Evolutionary conservation across 2,329 filamentous ascomycete genomes (phyloP).

Genomic region (Aspergillus ruber): DNA sequence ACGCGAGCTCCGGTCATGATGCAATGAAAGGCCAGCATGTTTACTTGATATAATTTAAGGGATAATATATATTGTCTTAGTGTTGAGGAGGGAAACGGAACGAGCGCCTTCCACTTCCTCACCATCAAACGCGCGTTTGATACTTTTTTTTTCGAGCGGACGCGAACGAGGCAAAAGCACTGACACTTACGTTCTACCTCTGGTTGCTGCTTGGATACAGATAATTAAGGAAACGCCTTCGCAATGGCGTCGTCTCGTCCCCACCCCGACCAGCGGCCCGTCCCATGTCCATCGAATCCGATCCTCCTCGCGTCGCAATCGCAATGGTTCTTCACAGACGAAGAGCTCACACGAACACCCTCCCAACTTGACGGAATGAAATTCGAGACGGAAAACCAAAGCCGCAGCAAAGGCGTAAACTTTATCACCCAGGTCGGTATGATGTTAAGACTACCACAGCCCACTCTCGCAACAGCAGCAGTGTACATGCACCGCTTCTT

Average conservation of each 20-base stretch:
- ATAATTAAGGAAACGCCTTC: slow-evolving; percentile 19
- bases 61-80: not conserved
- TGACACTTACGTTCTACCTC: not conserved
- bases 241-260: slow-evolving; percentile 13
- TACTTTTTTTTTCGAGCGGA: not conserved
- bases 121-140: not conserved
- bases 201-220: not conserved
- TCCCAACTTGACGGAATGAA: slow-evolving; percentile 77
- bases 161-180: not conserved
- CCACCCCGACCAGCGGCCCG: slow-evolving; percentile 17
- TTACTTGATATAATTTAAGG: slow-evolving; percentile 9
- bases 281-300: slow-evolving; percentile 37
- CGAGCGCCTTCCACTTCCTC: not conserved
- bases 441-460: slow-evolving; percentile 83
- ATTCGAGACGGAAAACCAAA: slow-evolving; percentile 68
- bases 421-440: slow-evolving; percentile 95
- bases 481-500: slow-evolving; percentile 95
- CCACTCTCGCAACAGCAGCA: slow-evolving; percentile 84
- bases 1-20: slow-evolving; percentile 7
- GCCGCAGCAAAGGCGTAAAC: slow-evolving; percentile 86
- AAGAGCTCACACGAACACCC: slow-evolving; percentile 75
- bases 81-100: not conserved
- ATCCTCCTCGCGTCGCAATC: slow-evolving; percentile 51
- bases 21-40: slow-evolving; percentile 11
- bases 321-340: slow-evolving; percentile 86